Evolutionary conservation across 208 protist species (phyloP).

Genomic region (Willaertia magna): DNA sequence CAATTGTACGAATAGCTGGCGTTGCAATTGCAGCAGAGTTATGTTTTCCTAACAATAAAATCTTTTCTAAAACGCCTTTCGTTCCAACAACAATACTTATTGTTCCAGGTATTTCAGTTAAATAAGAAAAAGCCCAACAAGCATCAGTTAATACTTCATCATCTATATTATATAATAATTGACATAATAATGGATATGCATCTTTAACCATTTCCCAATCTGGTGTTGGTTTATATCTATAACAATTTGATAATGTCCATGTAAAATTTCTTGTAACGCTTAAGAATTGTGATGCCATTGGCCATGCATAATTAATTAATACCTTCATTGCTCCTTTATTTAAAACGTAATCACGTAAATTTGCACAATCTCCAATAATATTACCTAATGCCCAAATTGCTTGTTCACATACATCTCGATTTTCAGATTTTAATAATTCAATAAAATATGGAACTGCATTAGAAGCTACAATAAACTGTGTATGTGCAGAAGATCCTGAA

Average conservation of each 20-base stretch:
- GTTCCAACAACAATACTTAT: constrained; percentile 79
- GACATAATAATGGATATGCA: constrained; percentile 65
- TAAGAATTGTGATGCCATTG: constrained; percentile 32
- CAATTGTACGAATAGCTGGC: constrained; percentile 88
- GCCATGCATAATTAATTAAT: constrained; percentile 54
- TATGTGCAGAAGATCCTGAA: constrained; percentile 90
- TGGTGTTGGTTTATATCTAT: constrained; percentile 85
- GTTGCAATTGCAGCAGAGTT: constrained; percentile 55
- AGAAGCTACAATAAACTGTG: constrained; percentile 70
- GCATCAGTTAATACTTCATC: constrained; percentile 88
- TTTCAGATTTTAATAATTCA: constrained; percentile 63
- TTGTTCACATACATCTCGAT: constrained; percentile 87
- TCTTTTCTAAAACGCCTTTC: constrained; percentile 54
- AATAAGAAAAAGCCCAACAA: constrained; percentile 91
- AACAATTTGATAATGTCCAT: constrained; percentile 96
- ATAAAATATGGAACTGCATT: constrained; percentile 88
- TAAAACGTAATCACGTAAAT: constrained; percentile 79
- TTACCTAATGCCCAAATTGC: constrained; percentile 97
- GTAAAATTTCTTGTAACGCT: constrained; percentile 64
- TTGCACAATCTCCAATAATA: constrained; percentile 86
- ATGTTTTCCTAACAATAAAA: constrained; percentile 75
- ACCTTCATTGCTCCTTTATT: constrained; percentile 58
- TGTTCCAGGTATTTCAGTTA: constrained; percentile 74
- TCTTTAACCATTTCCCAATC: constrained; percentile 49
- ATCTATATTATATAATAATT: constrained; percentile 69